These are phyloP conservation scores for Penicillium sp. DNA, from an alignment of 2,329 filamentous ascomycete genomes.

Conservation along the genomic window DNA sequence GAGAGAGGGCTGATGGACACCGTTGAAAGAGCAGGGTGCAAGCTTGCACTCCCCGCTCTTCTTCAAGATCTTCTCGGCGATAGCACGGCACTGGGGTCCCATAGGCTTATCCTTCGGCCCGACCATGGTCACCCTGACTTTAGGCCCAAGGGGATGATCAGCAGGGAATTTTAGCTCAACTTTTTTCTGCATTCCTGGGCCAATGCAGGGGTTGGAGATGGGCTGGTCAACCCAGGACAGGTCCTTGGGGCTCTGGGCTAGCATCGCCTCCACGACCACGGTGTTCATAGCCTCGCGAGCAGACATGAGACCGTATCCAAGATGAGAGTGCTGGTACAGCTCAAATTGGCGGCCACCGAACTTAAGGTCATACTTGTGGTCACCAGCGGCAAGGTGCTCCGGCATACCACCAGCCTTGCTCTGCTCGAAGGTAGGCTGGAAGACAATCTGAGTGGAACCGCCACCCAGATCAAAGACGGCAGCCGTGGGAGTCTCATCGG, in stretches of 20 bases:
- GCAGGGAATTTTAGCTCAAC: slow-evolving; percentile 69
- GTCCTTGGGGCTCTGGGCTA: slow-evolving; percentile 59
- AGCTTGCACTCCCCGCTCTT: slow-evolving; percentile 81
- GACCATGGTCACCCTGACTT: slow-evolving; percentile 76
- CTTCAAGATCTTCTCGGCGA: slow-evolving; percentile 85
- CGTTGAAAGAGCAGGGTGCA: slow-evolving; percentile 96
- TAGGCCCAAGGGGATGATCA: slow-evolving; percentile 62
- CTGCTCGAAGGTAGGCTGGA: slow-evolving; percentile 87
- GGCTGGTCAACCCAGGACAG: slow-evolving; percentile 67
- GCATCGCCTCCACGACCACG: slow-evolving; percentile 68
- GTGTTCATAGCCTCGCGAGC: slow-evolving; percentile 84
- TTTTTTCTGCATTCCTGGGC: slow-evolving; percentile 70
- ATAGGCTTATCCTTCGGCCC: slow-evolving; percentile 69
- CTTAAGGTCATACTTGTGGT: slow-evolving; percentile 90
- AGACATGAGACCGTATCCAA: slow-evolving; percentile 94
- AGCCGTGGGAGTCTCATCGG: slow-evolving; percentile 84
- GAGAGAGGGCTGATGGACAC: slow-evolving; percentile 88
- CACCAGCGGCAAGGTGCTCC: slow-evolving; percentile 77
- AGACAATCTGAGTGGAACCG: slow-evolving; percentile 97
- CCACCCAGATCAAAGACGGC: slow-evolving; percentile 95
- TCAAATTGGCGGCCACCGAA: slow-evolving; percentile 90
- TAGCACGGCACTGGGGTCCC: slow-evolving; percentile 80
- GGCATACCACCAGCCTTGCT: slow-evolving; percentile 74
- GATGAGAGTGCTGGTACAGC: slow-evolving; percentile 96
- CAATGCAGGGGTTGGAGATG: slow-evolving; percentile 81